phyloP scores from a whole-genome alignment of 2,329 filamentous ascomycete genomes.

The Epichloe sibirici region DNA sequence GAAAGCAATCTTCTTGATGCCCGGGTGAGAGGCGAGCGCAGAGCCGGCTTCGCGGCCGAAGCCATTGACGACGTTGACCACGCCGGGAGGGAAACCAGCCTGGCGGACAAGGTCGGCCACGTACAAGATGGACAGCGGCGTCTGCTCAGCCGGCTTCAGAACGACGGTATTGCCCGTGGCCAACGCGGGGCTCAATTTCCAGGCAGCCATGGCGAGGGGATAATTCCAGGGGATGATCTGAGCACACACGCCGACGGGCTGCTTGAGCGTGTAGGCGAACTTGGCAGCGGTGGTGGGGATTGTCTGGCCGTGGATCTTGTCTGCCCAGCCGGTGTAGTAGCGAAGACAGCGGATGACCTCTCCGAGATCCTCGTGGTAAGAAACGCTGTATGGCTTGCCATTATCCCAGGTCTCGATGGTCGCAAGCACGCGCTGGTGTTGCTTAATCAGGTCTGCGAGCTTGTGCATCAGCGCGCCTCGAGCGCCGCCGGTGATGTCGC shows the following conservation, averaged over 20 bases:
- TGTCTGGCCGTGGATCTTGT: constrained; percentile 67
- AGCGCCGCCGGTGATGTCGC: constrained; percentile 51
- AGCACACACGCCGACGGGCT: constrained; percentile 67
- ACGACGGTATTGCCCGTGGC: constrained; percentile 53
- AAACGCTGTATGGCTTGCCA: constrained; percentile 52
- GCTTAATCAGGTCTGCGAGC: constrained; percentile 57
- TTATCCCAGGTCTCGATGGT: constrained; percentile 72
- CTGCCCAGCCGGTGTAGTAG: constrained; percentile 69
- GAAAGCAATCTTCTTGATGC: constrained; percentile 67
- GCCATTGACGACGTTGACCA: constrained; percentile 66
- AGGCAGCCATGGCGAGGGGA: constrained; percentile 36
- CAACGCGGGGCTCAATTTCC: constrained; percentile 65
- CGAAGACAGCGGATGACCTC: constrained; percentile 37
- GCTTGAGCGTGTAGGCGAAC: constrained; percentile 62
- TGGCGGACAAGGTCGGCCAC: constrained; percentile 56
- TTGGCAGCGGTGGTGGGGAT: constrained; percentile 58
- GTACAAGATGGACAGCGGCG: constrained; percentile 51
- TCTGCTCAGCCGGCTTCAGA: constrained; percentile 56
- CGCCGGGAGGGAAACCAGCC: constrained; percentile 66
- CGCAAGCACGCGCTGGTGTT: constrained; percentile 39
- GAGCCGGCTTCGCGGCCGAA: constrained; percentile 55
- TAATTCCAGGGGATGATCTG: constrained; percentile 70
- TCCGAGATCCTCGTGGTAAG: constrained; percentile 52
- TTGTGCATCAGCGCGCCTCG: constrained; percentile 59
- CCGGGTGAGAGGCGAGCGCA: constrained; percentile 53